phyloP scores from a whole-genome alignment of 108 stramenopile species.

The Cyclotella sp. region DNA sequence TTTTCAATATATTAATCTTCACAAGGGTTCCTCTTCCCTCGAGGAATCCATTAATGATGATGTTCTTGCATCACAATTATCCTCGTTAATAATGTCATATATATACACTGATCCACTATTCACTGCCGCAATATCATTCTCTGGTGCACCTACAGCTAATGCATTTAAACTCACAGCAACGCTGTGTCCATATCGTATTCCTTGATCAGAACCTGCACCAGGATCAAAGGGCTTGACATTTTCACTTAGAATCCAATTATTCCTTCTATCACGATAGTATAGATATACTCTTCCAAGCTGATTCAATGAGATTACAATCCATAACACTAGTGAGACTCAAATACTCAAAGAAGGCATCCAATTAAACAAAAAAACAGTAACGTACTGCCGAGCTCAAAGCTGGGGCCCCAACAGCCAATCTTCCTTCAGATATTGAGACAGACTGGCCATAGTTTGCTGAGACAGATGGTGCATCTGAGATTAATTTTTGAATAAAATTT shows the following conservation, averaged over 20 bases:
- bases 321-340: not conserved
- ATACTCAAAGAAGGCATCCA: not conserved
- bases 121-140: conserved; percentile 16
- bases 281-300: conserved; percentile 14
- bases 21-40: too few relatives aligned
- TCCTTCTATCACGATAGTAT: conserved; percentile 1
- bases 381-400: not conserved
- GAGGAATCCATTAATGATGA: too few relatives aligned
- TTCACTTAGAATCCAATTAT: conserved; percentile 19
- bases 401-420: conserved; percentile 20
- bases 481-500: conserved; percentile 17
- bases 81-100: conserved; percentile 12
- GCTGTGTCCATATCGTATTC: conserved; percentile 10
- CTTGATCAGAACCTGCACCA: conserved; percentile 2
- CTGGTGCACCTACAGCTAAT: conserved; percentile 15
- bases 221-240: not conserved
- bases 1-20: too few relatives aligned
- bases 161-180: conserved; percentile 12
- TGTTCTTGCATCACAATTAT: not conserved
- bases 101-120: conserved; percentile 20
- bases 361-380: not conserved
- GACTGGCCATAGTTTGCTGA: conserved; percentile 14
- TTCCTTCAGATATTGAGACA: conserved; percentile 20
- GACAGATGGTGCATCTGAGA: not conserved
- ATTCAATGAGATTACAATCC: not conserved